A percentile compares a stretch with the other conserved stretches of the same genome.
These are phyloP conservation scores for Ogataea zsoltii DNA, from an alignment of 805 yeast genomes.

Conservation along the genomic window DNA sequence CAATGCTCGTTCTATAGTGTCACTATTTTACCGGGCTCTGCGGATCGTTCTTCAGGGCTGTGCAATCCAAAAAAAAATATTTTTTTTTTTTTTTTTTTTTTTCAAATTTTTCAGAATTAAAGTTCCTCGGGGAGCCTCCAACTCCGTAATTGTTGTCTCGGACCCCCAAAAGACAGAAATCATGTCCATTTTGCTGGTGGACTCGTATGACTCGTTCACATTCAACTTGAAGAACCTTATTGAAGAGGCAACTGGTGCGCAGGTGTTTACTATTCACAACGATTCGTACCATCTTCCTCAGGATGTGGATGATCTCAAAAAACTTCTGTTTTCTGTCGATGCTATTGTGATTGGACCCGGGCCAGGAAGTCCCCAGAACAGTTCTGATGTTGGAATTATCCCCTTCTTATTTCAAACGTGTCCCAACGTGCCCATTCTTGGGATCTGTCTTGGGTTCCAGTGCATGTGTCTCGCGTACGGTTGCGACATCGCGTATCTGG, in stretches of 20 bases:
- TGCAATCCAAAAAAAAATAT: neutral
- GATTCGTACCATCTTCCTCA: slow-evolving; percentile 46
- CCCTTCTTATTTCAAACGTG: slow-evolving; percentile 47
- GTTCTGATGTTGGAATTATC: slow-evolving; percentile 72
- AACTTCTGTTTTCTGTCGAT: slow-evolving; percentile 55
- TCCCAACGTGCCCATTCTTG: slow-evolving; percentile 67
- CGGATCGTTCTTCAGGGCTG: too few species aligned
- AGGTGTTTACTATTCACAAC: slow-evolving; percentile 62
- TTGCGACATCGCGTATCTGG: slow-evolving; percentile 50
- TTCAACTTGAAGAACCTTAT: slow-evolving; percentile 72
- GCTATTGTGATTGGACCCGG: slow-evolving; percentile 94
- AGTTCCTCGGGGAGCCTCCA: neutral
- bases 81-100: neutral
- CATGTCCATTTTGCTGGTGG: slow-evolving; percentile 68
- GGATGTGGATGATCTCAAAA: slow-evolving; percentile 37
- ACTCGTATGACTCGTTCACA: slow-evolving; percentile 95
- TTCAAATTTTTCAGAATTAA: too few species aligned
- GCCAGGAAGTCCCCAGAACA: slow-evolving; percentile 81
- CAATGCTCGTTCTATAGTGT: too few species aligned
- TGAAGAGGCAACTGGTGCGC: slow-evolving; percentile 47
- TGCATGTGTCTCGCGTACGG: slow-evolving; percentile 66
- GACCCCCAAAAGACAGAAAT: neutral
- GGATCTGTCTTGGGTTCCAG: slow-evolving; percentile 94
- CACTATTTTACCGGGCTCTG: too few species aligned
- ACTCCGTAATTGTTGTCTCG: neutral